Evolutionary conservation across 2,329 filamentous ascomycete genomes (phyloP).

Genomic region (Alternaria viburni): DNA sequence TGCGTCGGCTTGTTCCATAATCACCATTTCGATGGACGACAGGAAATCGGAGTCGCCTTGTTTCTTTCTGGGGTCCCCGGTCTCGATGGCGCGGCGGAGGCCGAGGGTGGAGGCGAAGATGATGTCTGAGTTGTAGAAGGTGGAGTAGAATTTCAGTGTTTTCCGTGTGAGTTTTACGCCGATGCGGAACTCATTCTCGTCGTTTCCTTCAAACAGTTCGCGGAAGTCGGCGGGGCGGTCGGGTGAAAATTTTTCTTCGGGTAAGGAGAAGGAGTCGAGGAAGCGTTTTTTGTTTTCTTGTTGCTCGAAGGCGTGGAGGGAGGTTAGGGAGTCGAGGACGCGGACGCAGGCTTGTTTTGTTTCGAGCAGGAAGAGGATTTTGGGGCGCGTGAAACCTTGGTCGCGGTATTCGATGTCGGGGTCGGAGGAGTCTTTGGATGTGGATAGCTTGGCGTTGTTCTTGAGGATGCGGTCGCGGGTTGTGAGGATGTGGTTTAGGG

Average conservation of each 20-base stretch:
- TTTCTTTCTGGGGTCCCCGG: slow-evolving; percentile 63
- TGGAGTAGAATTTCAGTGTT: slow-evolving; percentile 90
- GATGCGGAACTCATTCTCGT: slow-evolving; percentile 95
- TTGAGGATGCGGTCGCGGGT: slow-evolving; percentile 91
- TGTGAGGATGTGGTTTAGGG: slow-evolving; percentile 90
- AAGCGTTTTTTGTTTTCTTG: slow-evolving; percentile 96
- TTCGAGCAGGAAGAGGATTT: slow-evolving; percentile 87
- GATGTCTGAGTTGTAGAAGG: slow-evolving; percentile 96
- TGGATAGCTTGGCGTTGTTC: slow-evolving; percentile 81
- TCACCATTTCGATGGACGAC: slow-evolving; percentile 87
- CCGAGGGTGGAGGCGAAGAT: slow-evolving; percentile 90
- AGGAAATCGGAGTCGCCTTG: slow-evolving; percentile 85
- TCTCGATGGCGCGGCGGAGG: slow-evolving; percentile 86
- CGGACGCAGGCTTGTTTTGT: slow-evolving; percentile 85
- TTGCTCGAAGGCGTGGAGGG: slow-evolving; percentile 81
- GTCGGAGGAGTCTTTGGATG: slow-evolving; percentile 65
- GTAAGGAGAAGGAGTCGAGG: slow-evolving; percentile 77
- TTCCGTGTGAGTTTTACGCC: slow-evolving; percentile 98
- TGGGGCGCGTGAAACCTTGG: slow-evolving; percentile 94
- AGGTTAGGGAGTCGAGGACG: slow-evolving; percentile 77
- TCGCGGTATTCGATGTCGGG: slow-evolving; percentile 80
- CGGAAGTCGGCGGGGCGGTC: slow-evolving; percentile 86
- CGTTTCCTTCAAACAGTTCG: slow-evolving; percentile 90
- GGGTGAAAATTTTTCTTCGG: slow-evolving; percentile 70
- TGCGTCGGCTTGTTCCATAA: slow-evolving; percentile 91